phyloP scores from a whole-genome alignment of 2,329 filamentous ascomycete species.

The Aphanoascus verrucosus region DNA sequence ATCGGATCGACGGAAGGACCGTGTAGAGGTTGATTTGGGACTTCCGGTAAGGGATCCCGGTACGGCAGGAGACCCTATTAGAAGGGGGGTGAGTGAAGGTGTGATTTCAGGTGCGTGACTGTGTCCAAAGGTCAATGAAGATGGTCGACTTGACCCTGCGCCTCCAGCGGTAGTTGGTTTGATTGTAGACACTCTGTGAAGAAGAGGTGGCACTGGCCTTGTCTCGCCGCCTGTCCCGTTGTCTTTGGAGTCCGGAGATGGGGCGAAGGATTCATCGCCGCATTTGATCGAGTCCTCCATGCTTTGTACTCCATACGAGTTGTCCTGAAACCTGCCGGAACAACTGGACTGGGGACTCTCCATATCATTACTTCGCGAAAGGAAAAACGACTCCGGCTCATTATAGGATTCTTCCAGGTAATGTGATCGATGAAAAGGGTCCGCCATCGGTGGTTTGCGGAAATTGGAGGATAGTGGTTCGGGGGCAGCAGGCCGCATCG shows the following conservation, averaged over 20 bases:
- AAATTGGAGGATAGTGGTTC: slow-evolving; percentile 25
- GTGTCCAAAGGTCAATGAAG: not conserved
- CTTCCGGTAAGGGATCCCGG: slow-evolving; percentile 46
- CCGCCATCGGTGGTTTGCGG: slow-evolving; percentile 28
- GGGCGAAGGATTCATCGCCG: slow-evolving; percentile 22
- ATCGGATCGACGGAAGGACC: slow-evolving; percentile 49
- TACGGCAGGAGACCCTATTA: slow-evolving; percentile 37
- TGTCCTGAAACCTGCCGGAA: slow-evolving; percentile 30
- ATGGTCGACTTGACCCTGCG: not conserved
- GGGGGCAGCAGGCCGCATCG: slow-evolving; percentile 31
- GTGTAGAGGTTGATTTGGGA: slow-evolving; percentile 49
- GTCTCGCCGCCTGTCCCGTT: not conserved
- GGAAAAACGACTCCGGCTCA: slow-evolving; percentile 49
- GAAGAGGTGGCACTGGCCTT: not conserved
- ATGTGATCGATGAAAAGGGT: slow-evolving; percentile 18
- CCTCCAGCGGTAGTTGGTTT: not conserved
- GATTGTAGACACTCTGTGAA: slow-evolving; percentile 5
- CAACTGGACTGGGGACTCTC: slow-evolving; percentile 29
- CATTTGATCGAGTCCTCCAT: slow-evolving; percentile 42
- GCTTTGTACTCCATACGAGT: slow-evolving; percentile 48
- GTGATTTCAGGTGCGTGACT: slow-evolving; percentile 6
- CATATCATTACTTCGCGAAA: slow-evolving; percentile 44
- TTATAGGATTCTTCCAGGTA: slow-evolving; percentile 29
- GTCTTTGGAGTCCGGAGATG: slow-evolving; percentile 10
- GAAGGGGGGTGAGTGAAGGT: slow-evolving; percentile 39